Evolutionary conservation across 2,329 filamentous ascomycete genomes (phyloP).

Genomic region (Macroventuria anomochaeta): DNA sequence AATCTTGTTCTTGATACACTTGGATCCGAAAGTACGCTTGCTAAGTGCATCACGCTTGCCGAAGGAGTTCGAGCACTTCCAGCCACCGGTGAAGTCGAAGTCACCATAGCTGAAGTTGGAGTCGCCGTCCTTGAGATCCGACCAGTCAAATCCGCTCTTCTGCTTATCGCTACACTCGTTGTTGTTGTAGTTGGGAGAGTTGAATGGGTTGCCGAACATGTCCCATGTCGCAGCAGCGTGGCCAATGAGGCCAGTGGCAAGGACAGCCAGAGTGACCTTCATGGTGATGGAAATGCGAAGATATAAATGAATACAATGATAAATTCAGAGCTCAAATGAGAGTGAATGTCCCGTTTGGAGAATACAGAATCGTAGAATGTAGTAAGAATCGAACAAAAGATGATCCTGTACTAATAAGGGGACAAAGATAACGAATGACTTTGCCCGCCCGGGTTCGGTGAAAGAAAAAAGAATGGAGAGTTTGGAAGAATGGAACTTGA

Average conservation of each 20-base stretch:
- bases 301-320: background rate
- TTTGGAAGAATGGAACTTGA: conserved; percentile 19
- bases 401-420: conserved; percentile 38
- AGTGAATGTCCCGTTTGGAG: conserved; percentile 29
- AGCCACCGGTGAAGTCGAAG: conserved; percentile 69
- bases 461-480: conserved; percentile 11
- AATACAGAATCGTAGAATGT: conserved; percentile 27
- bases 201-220: conserved; percentile 62
- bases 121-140: conserved; percentile 57
- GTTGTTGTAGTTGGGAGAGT: conserved; percentile 73
- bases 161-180: conserved; percentile 79
- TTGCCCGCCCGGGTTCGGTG: conserved; percentile 33
- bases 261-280: conserved; percentile 53
- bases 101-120: conserved; percentile 70
- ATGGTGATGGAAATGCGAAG: conserved; percentile 38
- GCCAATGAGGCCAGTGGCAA: conserved; percentile 55
- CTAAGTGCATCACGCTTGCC: conserved; percentile 64
- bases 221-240: conserved; percentile 60
- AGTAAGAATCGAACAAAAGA: conserved; percentile 31
- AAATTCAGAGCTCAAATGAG: conserved; percentile 21
- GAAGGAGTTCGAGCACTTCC: conserved; percentile 69
- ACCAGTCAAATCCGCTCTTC: conserved; percentile 74
- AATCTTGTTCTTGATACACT: conserved; percentile 54
- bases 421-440: conserved; percentile 50
- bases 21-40: conserved; percentile 53